These are phyloP conservation scores for Pseudocohnilembus persalinus DNA, from an alignment of 169 alveolate species.

Conservation along the genomic window DNA sequence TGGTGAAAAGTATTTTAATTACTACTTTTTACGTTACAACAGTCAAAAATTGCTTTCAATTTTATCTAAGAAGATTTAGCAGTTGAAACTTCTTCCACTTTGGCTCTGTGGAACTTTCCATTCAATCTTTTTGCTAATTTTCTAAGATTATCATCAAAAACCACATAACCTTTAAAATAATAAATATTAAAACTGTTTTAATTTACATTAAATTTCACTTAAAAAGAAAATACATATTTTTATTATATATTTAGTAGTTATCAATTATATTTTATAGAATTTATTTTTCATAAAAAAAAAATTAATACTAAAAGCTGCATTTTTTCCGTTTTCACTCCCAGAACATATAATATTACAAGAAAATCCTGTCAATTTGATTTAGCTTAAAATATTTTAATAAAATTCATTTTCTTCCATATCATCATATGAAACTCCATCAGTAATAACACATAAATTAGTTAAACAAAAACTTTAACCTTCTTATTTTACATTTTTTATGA, in stretches of 20 bases:
- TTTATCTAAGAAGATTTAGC: too few species aligned
- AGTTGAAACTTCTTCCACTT: background rate
- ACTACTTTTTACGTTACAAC: background rate
- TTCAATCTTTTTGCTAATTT: background rate
- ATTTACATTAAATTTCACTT: background rate
- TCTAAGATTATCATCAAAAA: background rate
- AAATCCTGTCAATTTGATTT: conserved; percentile 6
- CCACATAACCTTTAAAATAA: background rate
- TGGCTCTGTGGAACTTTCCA: background rate
- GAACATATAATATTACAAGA: conserved; percentile 15
- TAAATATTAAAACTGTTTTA: too few species aligned
- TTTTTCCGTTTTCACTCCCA: too few species aligned
- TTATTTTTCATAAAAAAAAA: too few species aligned
- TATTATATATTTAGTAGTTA: background rate
- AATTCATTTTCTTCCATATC: conserved; percentile 6
- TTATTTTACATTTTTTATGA: background rate
- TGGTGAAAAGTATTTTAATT: background rate
- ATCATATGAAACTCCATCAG: conserved; percentile 15
- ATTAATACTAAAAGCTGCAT: too few species aligned
- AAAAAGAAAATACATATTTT: too few species aligned
- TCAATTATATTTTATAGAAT: background rate
- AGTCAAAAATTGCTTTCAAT: background rate
- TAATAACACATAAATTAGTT: conserved; percentile 8
- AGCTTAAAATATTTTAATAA: background rate
- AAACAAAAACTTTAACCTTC: conserved; percentile 11